Evolutionary conservation across 768 basidiomycete genomes (phyloP).

Genomic region (Cantharellus anzutake): DNA sequence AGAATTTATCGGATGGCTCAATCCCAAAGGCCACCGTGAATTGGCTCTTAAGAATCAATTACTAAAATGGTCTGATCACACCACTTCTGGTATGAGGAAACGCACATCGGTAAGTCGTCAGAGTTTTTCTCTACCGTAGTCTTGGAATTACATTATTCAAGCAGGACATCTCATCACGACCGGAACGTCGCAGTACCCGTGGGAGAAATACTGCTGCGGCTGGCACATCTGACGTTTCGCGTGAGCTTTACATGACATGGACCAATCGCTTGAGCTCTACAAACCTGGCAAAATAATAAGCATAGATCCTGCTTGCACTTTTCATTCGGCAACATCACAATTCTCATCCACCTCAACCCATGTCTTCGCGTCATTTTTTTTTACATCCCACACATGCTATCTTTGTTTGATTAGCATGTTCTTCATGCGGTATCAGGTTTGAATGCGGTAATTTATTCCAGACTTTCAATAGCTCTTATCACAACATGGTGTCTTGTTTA

Average conservation of each 20-base stretch:
- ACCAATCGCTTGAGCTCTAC: constrained; percentile 25
- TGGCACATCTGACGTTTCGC: constrained; percentile 36
- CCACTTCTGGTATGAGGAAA: constrained; percentile 59
- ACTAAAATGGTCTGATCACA: constrained; percentile 69
- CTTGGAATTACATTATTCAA: constrained; percentile 1
- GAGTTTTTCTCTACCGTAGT: background rate
- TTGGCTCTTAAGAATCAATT: constrained; percentile 56
- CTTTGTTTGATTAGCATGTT: too few relatives aligned
- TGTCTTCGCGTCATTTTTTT: too few relatives aligned
- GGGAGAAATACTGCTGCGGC: constrained; percentile 56
- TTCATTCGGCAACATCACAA: too few relatives aligned
- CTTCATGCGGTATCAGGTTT: too few relatives aligned
- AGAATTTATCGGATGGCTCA: constrained; percentile 74
- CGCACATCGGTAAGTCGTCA: constrained; percentile 42
- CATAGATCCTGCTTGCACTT: too few relatives aligned
- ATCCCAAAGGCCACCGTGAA: constrained; percentile 81
- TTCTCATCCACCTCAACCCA: too few relatives aligned
- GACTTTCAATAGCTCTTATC: too few relatives aligned
- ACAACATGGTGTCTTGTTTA: too few relatives aligned
- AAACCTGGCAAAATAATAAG: too few relatives aligned
- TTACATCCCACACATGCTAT: too few relatives aligned
- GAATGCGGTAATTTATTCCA: too few relatives aligned
- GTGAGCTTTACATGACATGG: constrained; percentile 82
- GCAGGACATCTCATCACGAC: background rate
- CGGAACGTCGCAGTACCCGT: constrained; percentile 11